Base-by-base conservation (phyloP, 148 eudicot species). In the Euryodendron excelsum region DNA sequence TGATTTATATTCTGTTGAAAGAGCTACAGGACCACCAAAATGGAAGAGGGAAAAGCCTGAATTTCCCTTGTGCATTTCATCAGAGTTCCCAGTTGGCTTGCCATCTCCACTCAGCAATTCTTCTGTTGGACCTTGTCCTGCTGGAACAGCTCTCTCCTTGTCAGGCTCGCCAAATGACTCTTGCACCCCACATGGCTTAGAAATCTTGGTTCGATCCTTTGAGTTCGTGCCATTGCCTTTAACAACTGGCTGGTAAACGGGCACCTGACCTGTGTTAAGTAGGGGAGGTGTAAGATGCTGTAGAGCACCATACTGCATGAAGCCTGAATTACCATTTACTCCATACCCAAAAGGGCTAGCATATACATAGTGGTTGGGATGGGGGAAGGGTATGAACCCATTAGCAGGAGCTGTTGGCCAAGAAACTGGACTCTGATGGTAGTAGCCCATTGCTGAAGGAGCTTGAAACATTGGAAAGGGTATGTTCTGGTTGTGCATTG, bases 41-140 rank as follows among this genome's bases (percentile, higher is more conserved):
- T 93, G 94, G 84, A 96, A 96, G 79, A 96, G 84, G 20, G 99
- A 96, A 87, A 96, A 96, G 44, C 98, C 90, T 3, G 85, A 72
- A 81, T 84, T 85, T 59, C 78, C 86, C 8, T 73, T 70, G 20
- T 81, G 80, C 20, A 79, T 39, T 65, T 85, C 80, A 2, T 77
- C 78, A 63, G 78, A 28, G 39, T 85, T 84, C 58, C 81, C 85
- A 75, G 76, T 82, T 45, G 84, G 80, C 62, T 59, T 74, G 11
- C n/a, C 37, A 53, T 80, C 80, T 23, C 76, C 86, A 64, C 36
- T 73, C 34, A 82, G 44, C 18, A 71, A 70, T 74, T 82, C 84
- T 47, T 83, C 86, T 44, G 44, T 28, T 9, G 78, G 75, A 52
- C 45, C 78, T 27, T 75, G 78, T 27, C 78, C 84, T 36, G 72